Base-by-base conservation (phyloP, 192 early-diverging fungal species). In the Backusella westeae region DNA sequence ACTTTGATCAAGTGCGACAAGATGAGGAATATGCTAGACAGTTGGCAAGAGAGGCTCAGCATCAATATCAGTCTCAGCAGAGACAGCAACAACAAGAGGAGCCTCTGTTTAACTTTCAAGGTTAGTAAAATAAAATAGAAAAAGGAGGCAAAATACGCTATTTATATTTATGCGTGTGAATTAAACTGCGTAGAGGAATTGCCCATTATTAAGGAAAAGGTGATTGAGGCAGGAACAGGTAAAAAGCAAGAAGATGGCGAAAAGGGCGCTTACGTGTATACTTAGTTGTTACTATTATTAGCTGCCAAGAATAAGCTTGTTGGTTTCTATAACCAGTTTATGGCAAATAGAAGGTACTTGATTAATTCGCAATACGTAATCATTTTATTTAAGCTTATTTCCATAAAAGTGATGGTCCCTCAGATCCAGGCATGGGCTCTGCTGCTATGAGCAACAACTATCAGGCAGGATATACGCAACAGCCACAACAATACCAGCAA, bases 231-330 rank as follows among this genome's bases (percentile, higher is more conserved):
- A 75, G 85, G 82, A 32, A 83, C 83, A 46, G 85, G 87, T 88
- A 86, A 21, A 56, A 21, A 23, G 23, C 75, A 71, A 46, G 36
- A 15, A 68, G 6, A 14, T 35, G 34, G 42, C 14, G 15, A 39
- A 44, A 44, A 14, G 26, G 49, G 49, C 4, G 34, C 0, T 19
- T 41, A 26, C 34, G 23, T 35, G n/a, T n/a, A 36, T 53, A 42
- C 42, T 44, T 17, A 34, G 34, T 17, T 15, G 5, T 14, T 21
- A n/a, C 23, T 26, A 36, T 34, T 15, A 53, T 23, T 73, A 88
- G 87, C 86, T 42, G 85, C 87, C 71, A 89, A 89, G 79, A 87
- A 87, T 71, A 89, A 89, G 76, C 73, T 85, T 2, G 74, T 80
- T 39, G 84, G 85, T 53, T 86, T 84, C 74, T 89, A 89, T 34